Conservation (phyloP, 441 rosid species). For the Kokia cookei region DNA sequence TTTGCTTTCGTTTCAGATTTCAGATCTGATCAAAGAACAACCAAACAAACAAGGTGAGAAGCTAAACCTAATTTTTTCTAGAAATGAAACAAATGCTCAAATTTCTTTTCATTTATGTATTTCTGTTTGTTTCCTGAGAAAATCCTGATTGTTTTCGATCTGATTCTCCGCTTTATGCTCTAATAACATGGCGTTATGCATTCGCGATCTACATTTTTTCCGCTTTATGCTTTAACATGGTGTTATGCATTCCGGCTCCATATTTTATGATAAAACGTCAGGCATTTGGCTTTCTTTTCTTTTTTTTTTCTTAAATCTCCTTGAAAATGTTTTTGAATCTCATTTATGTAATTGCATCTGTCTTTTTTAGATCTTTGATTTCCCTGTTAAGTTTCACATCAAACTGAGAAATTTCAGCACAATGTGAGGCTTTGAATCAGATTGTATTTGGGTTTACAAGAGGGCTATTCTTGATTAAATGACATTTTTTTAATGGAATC, state of each 20-base stretch:
- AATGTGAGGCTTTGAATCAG: background rate
- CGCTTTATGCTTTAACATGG: too few species aligned
- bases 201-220: too few species aligned
- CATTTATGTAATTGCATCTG: background rate
- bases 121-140: slow-evolving; percentile 3
- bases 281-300: background rate
- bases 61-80: background rate
- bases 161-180: background rate
- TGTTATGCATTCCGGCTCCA: too few species aligned
- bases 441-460: background rate
- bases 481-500: background rate
- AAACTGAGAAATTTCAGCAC: background rate
- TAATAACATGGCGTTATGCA: too few species aligned
- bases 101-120: background rate
- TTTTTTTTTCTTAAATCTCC: background rate
- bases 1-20: background rate
- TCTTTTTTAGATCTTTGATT: background rate
- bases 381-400: background rate
- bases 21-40: slow-evolving; percentile 5
- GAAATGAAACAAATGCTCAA: background rate
- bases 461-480: background rate
- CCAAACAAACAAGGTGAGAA: background rate
- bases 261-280: background rate
- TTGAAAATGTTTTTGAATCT: background rate
- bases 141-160: background rate